Evolutionary conservation across 257 asterid genomes (phyloP), one percentile per base, ranked within the genome.

Genomic region (Plantago major): DNA sequence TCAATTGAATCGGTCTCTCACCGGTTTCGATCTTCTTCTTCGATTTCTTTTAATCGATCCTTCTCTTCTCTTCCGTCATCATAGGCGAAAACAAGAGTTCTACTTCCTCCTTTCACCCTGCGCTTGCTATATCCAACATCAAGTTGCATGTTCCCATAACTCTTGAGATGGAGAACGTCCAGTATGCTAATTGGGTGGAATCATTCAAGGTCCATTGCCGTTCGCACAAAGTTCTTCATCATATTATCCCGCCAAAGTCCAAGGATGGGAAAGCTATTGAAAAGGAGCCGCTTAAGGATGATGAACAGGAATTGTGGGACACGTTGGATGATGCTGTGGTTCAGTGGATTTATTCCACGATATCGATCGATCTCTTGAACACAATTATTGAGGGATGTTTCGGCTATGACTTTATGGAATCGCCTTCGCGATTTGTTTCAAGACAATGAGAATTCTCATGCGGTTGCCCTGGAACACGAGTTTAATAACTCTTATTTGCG

Each of bases 101-200:
- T 3, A 33, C 40, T 33, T 46, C 51, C 1, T 12, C 18, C 18
- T 46, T 46, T 46, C 51, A 46, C 16, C 51, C 15, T 5, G 15
- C 15, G 1, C 51, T 46, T 46, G 18, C 28, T 17, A 18, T 50
- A 1, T 50, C 33, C 15, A n/a, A 50, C 55, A 17, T 17, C 33
- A 17, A 15, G 28, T 13, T 8, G 15, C 11, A 15, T 10, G 33
- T 17, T n/a, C 10, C 11, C 10, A 15, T 9, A 3, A 0, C 2
- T 7, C 16, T 50, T n/a, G 10, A 50, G 26, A 57, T 57, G 46
- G 46, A 57, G 16, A 57, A 57, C 26, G 47, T 57, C 46, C 62
- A 33, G 4, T 56, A 56, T 37, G 47, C 22, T 6, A 37, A 5
- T 11, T 56, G 62, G 46, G 46, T 9, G 3, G 62, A 56, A 14